Evolutionary conservation across 2,329 filamentous ascomycete genomes (phyloP).

Genomic region (Aureobasidium melanogenum): DNA sequence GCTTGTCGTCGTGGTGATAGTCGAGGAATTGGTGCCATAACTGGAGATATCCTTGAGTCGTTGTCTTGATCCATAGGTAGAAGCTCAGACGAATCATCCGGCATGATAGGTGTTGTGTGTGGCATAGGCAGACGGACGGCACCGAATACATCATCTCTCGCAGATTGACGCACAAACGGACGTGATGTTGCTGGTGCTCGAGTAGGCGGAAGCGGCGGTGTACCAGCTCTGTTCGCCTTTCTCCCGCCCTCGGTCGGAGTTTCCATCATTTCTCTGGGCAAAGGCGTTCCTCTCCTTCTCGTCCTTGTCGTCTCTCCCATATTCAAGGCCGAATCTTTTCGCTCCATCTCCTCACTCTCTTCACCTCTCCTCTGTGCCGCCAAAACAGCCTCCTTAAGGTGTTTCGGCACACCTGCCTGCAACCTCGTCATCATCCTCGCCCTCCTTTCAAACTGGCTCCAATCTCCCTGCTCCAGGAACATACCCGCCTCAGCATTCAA

Average conservation of each 20-base stretch:
- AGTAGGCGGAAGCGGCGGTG: conserved; percentile 16
- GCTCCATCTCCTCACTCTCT: conserved; percentile 26
- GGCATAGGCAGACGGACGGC: conserved; percentile 1
- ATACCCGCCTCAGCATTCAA: conserved; percentile 53
- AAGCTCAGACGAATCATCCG: conserved; percentile 24
- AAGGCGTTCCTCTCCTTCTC: conserved; percentile 12
- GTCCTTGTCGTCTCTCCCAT: background rate
- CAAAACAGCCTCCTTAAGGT: conserved; percentile 35
- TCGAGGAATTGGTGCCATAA: conserved; percentile 24
- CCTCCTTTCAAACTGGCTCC: conserved; percentile 46
- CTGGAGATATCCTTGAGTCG: conserved; percentile 36
- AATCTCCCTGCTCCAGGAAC: conserved; percentile 44
- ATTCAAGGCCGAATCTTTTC: conserved; percentile 1
- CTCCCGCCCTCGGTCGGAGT: conserved; percentile 19
- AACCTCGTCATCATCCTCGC: conserved; percentile 55
- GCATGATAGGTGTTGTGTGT: background rate
- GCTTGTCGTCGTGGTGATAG: conserved; percentile 20
- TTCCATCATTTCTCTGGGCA: conserved; percentile 11
- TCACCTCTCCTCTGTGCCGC: conserved; percentile 49
- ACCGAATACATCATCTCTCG: conserved; percentile 21
- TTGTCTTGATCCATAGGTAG: conserved; percentile 17
- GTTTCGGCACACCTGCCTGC: conserved; percentile 45
- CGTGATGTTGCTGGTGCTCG: conserved; percentile 12
- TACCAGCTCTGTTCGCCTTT: conserved; percentile 16
- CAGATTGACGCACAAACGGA: conserved; percentile 16